These are phyloP conservation scores for Phytophthora lateralis DNA, from an alignment of 352 stramenopile species.

Conservation along the genomic window DNA sequence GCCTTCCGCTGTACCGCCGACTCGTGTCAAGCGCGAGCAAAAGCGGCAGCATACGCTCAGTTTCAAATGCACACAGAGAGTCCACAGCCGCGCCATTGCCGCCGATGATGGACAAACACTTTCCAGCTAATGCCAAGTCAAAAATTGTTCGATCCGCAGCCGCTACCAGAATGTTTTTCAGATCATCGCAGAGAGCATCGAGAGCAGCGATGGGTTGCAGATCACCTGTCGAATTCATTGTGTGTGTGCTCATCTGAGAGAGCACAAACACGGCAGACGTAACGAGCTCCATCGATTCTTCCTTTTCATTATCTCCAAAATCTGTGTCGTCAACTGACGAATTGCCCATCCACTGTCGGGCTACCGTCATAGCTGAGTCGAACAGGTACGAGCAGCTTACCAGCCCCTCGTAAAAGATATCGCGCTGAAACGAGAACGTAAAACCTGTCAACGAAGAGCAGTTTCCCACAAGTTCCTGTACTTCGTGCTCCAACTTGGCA, in stretches of 20 bases:
- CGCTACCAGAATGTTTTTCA: slow-evolving; percentile 30
- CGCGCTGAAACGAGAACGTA: slow-evolving; percentile 26
- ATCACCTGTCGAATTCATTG: slow-evolving; percentile 40
- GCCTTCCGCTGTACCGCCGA: slow-evolving; percentile 35
- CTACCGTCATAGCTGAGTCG: slow-evolving; percentile 16
- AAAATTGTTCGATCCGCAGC: slow-evolving; percentile 17
- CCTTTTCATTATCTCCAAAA: slow-evolving; percentile 26
- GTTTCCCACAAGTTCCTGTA: slow-evolving; percentile 28
- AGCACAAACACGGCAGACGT: slow-evolving; percentile 39
- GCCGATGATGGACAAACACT: slow-evolving; percentile 41
- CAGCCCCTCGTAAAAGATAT: slow-evolving; percentile 15
- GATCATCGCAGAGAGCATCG: slow-evolving; percentile 37
- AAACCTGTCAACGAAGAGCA: slow-evolving; percentile 9
- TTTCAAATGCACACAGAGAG: slow-evolving; percentile 44
- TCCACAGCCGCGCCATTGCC: slow-evolving; percentile 36
- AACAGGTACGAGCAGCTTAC: slow-evolving; percentile 38
- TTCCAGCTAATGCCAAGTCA: slow-evolving; percentile 46
- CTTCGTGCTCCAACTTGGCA: slow-evolving; percentile 48
- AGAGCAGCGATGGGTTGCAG: slow-evolving; percentile 33
- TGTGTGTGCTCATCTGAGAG: slow-evolving; percentile 46
- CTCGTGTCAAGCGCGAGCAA: slow-evolving; percentile 43
- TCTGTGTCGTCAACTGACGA: neutral
- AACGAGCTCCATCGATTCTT: slow-evolving; percentile 30
- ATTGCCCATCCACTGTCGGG: slow-evolving; percentile 20
- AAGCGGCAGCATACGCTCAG: slow-evolving; percentile 37